Evolutionary conservation across 106 monocot genomes (phyloP), one percentile per base, ranked within the genome.

Genomic region (Platanthera zijinensis): DNA sequence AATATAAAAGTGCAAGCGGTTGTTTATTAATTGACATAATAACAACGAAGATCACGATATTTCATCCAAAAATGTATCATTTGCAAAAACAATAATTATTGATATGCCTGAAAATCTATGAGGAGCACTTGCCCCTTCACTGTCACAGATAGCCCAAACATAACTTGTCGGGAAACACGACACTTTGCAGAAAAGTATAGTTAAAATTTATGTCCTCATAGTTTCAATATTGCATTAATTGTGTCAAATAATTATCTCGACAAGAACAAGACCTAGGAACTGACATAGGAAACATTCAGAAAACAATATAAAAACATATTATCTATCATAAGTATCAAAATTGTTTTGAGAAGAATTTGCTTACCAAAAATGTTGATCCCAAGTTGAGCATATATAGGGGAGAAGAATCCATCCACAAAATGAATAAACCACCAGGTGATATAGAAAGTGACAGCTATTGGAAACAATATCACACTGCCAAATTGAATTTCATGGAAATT

Each of bases 381-480:
- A 73, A 80, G 79, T 32, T 80, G 73, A 62, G 73, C 74, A 66
- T 80, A 80, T 13, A 80, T 80, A 57, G 79, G 79, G 5, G 79
- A 80, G 50, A 80, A 80, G 73, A 80, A 80, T 73, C 79, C 89
- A 86, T 89, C 89, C 64, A 89, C 89, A 73, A 89, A 89, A 82
- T 48, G 77, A 75, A 89, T 78, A 70, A 89, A 89, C 89, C 89
- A 89, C 89, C 89, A 89, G 52, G 89, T 89, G 77, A 89, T 84
- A 78, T 86, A 89, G 80, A 89, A 89, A 32, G 86, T 89, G 17
- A 86, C 80, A 50, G 86, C 89, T 69, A 89, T 86, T 28, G 89
- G 89, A 54, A 86, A 84, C 22, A 89, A 72, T 74, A 89, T 89
- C 57, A 89, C 84, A 73, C 89, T 89, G 86, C 75, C 72, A 74